Percentiles rank a stretch among this genome's conserved stretches.
Evolutionary conservation across 1,139 yeast species (phyloP).

Genomic region (Geotrichum carabidarum): DNA sequence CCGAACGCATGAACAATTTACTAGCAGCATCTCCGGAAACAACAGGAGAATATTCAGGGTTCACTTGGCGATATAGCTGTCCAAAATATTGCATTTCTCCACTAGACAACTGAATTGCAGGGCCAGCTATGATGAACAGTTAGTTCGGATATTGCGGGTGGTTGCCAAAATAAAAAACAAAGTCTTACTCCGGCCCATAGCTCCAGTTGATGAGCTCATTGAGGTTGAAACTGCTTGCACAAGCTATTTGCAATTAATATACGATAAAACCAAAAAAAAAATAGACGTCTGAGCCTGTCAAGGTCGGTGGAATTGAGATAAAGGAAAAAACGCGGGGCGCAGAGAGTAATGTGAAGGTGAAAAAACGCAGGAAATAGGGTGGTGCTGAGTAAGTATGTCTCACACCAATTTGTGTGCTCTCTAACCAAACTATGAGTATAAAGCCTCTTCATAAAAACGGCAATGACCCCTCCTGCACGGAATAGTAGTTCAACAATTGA

Average conservation of each 20-base stretch:
- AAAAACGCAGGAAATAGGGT: too few species aligned
- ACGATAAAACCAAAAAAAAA: too few species aligned
- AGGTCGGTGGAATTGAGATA: too few species aligned
- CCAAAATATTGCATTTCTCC: slow-evolving; percentile 76
- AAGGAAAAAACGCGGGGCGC: too few species aligned
- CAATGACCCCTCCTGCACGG: too few species aligned
- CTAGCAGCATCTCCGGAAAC: slow-evolving; percentile 89
- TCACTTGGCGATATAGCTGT: slow-evolving; percentile 70
- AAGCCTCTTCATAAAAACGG: too few species aligned
- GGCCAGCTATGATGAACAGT: slow-evolving; percentile 1
- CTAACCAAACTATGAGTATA: too few species aligned
- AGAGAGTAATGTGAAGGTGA: too few species aligned
- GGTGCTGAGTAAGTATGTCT: too few species aligned
- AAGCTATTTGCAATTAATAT: neutral
- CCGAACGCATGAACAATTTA: slow-evolving; percentile 76
- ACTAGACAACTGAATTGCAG: slow-evolving; percentile 47
- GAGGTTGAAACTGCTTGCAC: neutral
- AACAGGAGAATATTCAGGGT: slow-evolving; percentile 70
- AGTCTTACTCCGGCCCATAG: slow-evolving; percentile 8
- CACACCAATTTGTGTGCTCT: too few species aligned
- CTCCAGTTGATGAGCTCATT: slow-evolving; percentile 9
- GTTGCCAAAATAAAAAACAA: neutral
- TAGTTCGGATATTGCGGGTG: neutral
- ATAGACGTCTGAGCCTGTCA: too few species aligned
- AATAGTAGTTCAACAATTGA: too few species aligned